Evolutionary conservation across 139 green algal genomes (phyloP).

Genomic region (Ettlia oleoabundans): DNA sequence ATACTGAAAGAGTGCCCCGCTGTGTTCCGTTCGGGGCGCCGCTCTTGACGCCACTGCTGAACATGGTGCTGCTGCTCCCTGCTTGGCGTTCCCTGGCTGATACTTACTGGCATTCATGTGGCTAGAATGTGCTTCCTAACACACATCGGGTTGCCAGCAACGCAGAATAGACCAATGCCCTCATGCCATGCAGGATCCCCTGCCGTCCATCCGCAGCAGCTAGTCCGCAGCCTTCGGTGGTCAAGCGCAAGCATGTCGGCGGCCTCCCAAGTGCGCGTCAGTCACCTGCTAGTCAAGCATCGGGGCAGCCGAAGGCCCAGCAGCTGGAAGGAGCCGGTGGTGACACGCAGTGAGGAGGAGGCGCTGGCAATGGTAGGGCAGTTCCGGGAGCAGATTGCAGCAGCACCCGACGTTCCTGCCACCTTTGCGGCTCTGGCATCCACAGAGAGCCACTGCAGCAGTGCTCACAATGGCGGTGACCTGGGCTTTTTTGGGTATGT

Average conservation of each 20-base stretch:
- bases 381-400: slow-evolving; percentile 64
- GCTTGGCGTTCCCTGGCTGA: too few relatives aligned
- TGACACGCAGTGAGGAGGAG: slow-evolving; percentile 81
- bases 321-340: slow-evolving; percentile 81
- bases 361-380: slow-evolving; percentile 79
- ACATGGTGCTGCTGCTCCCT: too few relatives aligned
- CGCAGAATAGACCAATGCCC: not conserved
- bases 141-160: too few relatives aligned
- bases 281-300: slow-evolving; percentile 92
- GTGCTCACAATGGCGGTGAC: slow-evolving; percentile 71
- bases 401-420: slow-evolving; percentile 35
- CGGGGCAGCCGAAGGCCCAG: slow-evolving; percentile 65
- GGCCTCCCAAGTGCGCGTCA: slow-evolving; percentile 63
- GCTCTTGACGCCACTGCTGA: too few relatives aligned
- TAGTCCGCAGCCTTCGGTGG: too few relatives aligned
- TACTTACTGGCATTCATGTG: too few relatives aligned
- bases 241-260: not conserved
- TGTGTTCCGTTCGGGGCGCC: too few relatives aligned
- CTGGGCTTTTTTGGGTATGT: slow-evolving; percentile 80
- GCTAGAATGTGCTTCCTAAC: too few relatives aligned
- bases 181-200: too few relatives aligned
- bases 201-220: too few relatives aligned
- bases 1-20: too few relatives aligned
- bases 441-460: slow-evolving; percentile 83
- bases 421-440: slow-evolving; percentile 78